phyloP scores from a whole-genome alignment of 495 filamentous ascomycete species.

The Hypomontagnella monticulosa region DNA sequence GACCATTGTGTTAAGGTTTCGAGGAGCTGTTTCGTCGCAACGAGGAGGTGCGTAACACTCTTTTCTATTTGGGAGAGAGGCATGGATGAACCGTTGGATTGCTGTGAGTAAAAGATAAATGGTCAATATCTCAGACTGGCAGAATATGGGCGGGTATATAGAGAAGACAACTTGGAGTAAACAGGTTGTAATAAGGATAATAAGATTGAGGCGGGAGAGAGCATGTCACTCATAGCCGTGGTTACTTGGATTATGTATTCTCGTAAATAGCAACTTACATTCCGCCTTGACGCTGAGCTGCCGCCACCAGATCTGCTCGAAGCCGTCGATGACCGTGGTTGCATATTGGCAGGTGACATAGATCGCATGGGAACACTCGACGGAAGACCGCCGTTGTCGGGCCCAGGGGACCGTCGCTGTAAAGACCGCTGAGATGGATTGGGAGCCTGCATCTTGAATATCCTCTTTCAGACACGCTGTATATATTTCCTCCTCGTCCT shows the following conservation, averaged over 20 bases:
- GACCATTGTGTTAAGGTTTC: slow-evolving; percentile 99
- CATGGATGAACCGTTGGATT: slow-evolving; percentile 55
- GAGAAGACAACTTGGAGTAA: not conserved
- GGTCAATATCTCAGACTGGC: slow-evolving; percentile 23
- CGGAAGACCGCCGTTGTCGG: slow-evolving; percentile 53
- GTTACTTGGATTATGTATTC: not conserved
- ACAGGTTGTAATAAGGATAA: not conserved
- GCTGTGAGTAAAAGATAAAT: slow-evolving; percentile 36
- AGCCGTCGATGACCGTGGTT: slow-evolving; percentile 57
- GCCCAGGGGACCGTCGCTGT: slow-evolving; percentile 61
- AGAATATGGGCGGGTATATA: not conserved
- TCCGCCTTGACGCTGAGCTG: slow-evolving; percentile 53
- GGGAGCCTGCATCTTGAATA: slow-evolving; percentile 52
- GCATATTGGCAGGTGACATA: slow-evolving; percentile 74
- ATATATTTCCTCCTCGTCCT: slow-evolving; percentile 32
- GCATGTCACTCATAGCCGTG: not conserved
- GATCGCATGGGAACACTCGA: slow-evolving; percentile 73
- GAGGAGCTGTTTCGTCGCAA: slow-evolving; percentile 96
- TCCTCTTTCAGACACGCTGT: slow-evolving; percentile 24
- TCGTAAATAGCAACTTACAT: slow-evolving; percentile 55
- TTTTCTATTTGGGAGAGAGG: slow-evolving; percentile 94
- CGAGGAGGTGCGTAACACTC: slow-evolving; percentile 95
- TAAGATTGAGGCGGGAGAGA: not conserved
- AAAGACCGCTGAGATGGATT: slow-evolving; percentile 51
- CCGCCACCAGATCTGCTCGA: slow-evolving; percentile 51